phyloP scores from a whole-genome alignment of 768 basidiomycete genomes.

The Serendipita sp. region DNA sequence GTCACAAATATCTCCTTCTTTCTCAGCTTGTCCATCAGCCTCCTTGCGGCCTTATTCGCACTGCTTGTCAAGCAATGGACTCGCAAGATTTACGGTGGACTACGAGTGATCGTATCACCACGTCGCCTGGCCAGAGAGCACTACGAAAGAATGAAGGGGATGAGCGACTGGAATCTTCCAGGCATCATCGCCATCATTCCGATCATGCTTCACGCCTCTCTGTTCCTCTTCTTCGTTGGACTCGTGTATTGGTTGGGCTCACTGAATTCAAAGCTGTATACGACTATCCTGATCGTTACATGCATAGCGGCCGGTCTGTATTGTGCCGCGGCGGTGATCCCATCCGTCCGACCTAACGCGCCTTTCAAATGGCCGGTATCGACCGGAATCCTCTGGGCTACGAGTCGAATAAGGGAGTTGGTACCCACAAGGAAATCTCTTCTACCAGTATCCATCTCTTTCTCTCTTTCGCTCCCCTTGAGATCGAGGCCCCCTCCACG shows the following conservation, averaged over 20 bases:
- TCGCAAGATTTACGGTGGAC: constrained; percentile 11
- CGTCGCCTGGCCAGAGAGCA: constrained; percentile 11
- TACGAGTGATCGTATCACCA: constrained; percentile 6
- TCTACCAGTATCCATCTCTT: neutral
- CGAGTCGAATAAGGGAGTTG: neutral
- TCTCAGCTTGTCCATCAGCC: constrained; percentile 16
- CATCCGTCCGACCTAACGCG: neutral
- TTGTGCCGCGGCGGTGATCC: neutral
- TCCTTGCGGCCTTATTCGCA: constrained; percentile 16
- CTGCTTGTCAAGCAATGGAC: constrained; percentile 21
- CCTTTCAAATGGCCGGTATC: neutral
- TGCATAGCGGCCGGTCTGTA: neutral
- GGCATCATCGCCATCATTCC: constrained; percentile 16
- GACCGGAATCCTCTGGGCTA: neutral
- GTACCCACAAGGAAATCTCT: neutral
- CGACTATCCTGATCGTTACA: neutral
- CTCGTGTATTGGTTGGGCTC: constrained; percentile 12
- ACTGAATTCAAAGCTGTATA: constrained; percentile 7
- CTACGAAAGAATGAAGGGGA: constrained; percentile 14
- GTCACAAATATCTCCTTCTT: constrained; percentile 20
- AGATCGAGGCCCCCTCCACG: neutral
- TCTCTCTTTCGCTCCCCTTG: neutral
- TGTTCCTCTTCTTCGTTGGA: constrained; percentile 15
- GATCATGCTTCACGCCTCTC: constrained; percentile 13
- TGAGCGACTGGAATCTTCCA: constrained; percentile 15